Conservation (phyloP, 257 asterid genomes). For the Paraleonurus japonicus region DNA sequence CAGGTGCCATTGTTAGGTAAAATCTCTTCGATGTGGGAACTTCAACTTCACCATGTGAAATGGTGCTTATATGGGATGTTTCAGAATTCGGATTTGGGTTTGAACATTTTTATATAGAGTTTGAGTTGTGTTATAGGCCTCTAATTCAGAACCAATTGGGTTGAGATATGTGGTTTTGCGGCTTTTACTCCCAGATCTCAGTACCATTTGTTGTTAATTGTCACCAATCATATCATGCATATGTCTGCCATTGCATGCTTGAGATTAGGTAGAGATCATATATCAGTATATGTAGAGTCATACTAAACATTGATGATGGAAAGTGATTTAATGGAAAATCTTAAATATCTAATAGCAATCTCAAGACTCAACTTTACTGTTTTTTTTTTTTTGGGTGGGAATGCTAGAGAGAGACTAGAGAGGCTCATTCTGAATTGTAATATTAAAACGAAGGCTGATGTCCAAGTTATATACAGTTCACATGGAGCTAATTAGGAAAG, state of each 20-base stretch:
- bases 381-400: neutral
- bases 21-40: neutral
- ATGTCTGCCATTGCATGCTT: neutral
- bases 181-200: neutral
- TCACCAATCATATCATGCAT: neutral
- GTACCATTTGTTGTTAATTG: neutral
- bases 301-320: neutral
- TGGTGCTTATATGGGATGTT: slow-evolving; percentile 12
- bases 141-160: slow-evolving; percentile 18
- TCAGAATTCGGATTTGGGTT: slow-evolving; percentile 18
- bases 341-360: neutral
- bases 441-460: neutral
- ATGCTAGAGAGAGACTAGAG: neutral
- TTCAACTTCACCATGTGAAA: slow-evolving; percentile 12
- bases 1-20: slow-evolving; percentile 90
- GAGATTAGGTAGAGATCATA: neutral
- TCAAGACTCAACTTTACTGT: neutral
- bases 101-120: neutral
- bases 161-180: neutral
- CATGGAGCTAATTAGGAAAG: neutral
- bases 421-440: neutral
- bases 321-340: neutral
- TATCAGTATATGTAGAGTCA: neutral
- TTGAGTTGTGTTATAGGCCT: slow-evolving; percentile 5
- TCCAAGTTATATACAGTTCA: neutral